A percentile compares a stretch with the other conserved stretches of the same genome.
Evolutionary conservation across 1,139 yeast species (phyloP).

Genomic region (Blastobotrys serpentis): DNA sequence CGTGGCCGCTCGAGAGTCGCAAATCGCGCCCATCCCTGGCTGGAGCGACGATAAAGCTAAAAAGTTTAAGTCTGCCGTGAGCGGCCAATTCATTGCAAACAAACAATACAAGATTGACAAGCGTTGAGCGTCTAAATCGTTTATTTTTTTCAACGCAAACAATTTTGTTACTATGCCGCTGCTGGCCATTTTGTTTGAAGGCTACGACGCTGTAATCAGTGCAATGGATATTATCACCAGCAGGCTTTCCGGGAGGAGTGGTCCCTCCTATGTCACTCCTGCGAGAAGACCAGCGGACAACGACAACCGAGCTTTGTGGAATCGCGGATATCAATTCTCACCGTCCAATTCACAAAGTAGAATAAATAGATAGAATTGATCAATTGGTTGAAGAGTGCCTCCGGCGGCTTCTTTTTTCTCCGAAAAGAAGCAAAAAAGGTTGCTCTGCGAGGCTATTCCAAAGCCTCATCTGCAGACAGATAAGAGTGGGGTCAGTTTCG

Average conservation of each 20-base stretch:
- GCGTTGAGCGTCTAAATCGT: not conserved
- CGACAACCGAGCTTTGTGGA: not conserved
- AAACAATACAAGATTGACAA: conserved; percentile 12
- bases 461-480: too few relatives aligned
- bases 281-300: not conserved
- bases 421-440: too few relatives aligned
- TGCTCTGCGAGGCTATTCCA: too few relatives aligned
- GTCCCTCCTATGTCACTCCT: not conserved
- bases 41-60: conserved; percentile 56
- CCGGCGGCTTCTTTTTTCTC: too few relatives aligned
- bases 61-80: conserved; percentile 47
- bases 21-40: conserved; percentile 45
- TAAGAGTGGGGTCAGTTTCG: too few relatives aligned
- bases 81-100: conserved; percentile 50
- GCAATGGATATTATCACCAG: not conserved
- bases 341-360: not conserved
- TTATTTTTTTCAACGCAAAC: not conserved
- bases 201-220: conserved; percentile 2
- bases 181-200: conserved; percentile 3
- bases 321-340: not conserved
- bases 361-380: too few relatives aligned
- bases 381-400: too few relatives aligned
- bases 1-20: conserved; percentile 42
- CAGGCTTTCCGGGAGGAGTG: not conserved
- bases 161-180: too few relatives aligned